Percentiles rank a stretch among this genome's conserved stretches.
These are phyloP conservation scores for Gracilariopsis chorda DNA, from an alignment of 23 red algal species.

Conservation along the genomic window DNA sequence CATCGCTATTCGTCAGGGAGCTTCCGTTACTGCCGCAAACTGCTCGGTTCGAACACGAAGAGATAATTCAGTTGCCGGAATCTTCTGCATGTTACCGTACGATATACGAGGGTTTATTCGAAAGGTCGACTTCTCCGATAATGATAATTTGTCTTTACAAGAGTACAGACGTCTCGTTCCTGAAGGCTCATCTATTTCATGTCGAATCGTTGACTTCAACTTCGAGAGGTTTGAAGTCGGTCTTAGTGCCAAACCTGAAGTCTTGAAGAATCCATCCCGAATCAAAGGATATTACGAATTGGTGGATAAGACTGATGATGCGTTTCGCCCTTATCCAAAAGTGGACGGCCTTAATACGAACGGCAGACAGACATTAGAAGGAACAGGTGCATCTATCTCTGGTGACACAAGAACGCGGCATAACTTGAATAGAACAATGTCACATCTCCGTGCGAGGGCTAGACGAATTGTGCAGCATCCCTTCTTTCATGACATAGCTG, in stretches of 20 bases:
- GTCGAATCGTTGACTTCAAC: conserved; percentile 53
- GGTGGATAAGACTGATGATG: conserved; percentile 34
- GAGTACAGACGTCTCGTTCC: conserved; percentile 37
- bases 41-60: conserved; percentile 12
- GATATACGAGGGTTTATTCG: conserved; percentile 56
- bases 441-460: conserved; percentile 10
- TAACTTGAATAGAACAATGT: conserved; percentile 38
- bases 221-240: conserved; percentile 58
- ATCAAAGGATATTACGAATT: conserved; percentile 18
- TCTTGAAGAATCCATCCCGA: conserved; percentile 57
- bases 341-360: neutral
- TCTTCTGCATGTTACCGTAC: conserved; percentile 31
- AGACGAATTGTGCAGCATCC: conserved; percentile 47
- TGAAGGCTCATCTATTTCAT: conserved; percentile 23
- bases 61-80: neutral
- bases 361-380: neutral
- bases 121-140: conserved; percentile 20
- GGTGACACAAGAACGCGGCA: neutral
- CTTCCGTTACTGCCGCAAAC: conserved; percentile 49
- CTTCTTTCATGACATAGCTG: conserved; percentile 62
- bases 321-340: conserved; percentile 40
- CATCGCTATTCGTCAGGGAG: conserved; percentile 15
- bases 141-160: neutral
- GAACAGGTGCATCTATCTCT: neutral
- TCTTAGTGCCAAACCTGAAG: conserved; percentile 25